A percentile compares a stretch with the other conserved stretches of the same genome.
phyloP scores from a whole-genome alignment of 371 early-diverging fungal genomes.

The Rhizomucor pusillus region DNA sequence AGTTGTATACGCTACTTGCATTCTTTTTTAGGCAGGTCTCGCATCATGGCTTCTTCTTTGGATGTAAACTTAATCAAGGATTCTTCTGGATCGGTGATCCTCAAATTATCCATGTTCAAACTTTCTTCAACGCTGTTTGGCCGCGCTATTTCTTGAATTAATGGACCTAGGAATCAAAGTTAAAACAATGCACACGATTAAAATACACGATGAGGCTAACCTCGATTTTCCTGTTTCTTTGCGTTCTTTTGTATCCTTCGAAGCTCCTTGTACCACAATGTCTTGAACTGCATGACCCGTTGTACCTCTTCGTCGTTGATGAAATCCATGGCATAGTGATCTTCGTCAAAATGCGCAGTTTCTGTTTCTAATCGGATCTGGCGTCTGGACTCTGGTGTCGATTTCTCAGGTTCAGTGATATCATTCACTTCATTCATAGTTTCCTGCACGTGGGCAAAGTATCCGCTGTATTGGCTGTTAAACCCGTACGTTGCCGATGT shows the following conservation, averaged over 20 bases:
- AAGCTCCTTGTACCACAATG: slow-evolving; percentile 63
- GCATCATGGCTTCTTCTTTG: slow-evolving; percentile 71
- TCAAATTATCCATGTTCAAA: slow-evolving; percentile 29
- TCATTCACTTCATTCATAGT: slow-evolving; percentile 85
- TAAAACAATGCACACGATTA: background rate
- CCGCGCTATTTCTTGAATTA: slow-evolving; percentile 33
- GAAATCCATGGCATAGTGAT: slow-evolving; percentile 85
- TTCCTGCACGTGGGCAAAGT: slow-evolving; percentile 74
- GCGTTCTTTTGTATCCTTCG: slow-evolving; percentile 51
- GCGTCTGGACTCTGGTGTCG: slow-evolving; percentile 63
- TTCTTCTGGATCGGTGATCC: slow-evolving; percentile 23
- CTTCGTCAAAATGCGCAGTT: slow-evolving; percentile 84
- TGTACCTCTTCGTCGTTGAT: slow-evolving; percentile 72
- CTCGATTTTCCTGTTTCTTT: slow-evolving; percentile 6
- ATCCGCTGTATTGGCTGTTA: slow-evolving; percentile 80
- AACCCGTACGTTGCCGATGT: slow-evolving; percentile 78
- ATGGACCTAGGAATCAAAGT: slow-evolving; percentile 15
- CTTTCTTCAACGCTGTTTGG: slow-evolving; percentile 16
- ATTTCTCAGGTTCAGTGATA: slow-evolving; percentile 69
- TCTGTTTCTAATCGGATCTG: slow-evolving; percentile 64
- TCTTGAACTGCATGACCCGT: slow-evolving; percentile 67
- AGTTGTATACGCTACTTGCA: slow-evolving; percentile 50
- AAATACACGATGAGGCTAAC: background rate
- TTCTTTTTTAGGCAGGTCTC: slow-evolving; percentile 77
- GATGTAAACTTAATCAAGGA: slow-evolving; percentile 59